Percentiles rank a stretch among this genome's conserved stretches.
phyloP scores from a whole-genome alignment of 2,329 filamentous ascomycete genomes.

The Epichloe gansuensis region DNA sequence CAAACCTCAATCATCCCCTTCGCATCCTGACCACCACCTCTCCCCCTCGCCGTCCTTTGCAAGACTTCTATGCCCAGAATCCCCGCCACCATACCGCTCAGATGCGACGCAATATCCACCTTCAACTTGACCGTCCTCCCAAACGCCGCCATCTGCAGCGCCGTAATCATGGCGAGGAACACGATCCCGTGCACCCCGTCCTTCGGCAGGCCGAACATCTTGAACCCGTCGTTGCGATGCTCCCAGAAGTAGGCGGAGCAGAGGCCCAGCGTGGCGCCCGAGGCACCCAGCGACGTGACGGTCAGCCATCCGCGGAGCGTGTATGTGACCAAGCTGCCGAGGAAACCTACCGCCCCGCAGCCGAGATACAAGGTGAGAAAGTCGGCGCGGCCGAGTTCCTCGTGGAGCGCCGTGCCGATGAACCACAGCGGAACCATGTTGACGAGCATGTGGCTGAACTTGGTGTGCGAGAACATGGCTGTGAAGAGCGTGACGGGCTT shows the following conservation, averaged over 20 bases:
- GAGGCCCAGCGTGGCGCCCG: slow-evolving; percentile 50
- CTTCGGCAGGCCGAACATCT: slow-evolving; percentile 43
- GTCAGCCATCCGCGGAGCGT: slow-evolving; percentile 32
- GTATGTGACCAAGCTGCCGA: slow-evolving; percentile 40
- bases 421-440: slow-evolving; percentile 57
- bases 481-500: slow-evolving; percentile 48
- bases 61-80: slow-evolving; percentile 26
- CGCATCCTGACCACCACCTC: slow-evolving; percentile 5
- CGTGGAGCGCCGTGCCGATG: slow-evolving; percentile 53
- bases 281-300: slow-evolving; percentile 50
- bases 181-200: slow-evolving; percentile 42
- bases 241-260: slow-evolving; percentile 49
- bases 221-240: slow-evolving; percentile 43
- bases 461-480: slow-evolving; percentile 57
- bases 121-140: slow-evolving; percentile 28
- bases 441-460: slow-evolving; percentile 41
- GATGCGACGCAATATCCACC: slow-evolving; percentile 39
- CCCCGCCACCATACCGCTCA: slow-evolving; percentile 38
- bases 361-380: slow-evolving; percentile 57
- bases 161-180: slow-evolving; percentile 37
- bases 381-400: slow-evolving; percentile 54
- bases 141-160: slow-evolving; percentile 35
- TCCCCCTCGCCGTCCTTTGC: slow-evolving; percentile 10
- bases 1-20: slow-evolving; percentile 9
- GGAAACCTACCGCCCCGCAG: slow-evolving; percentile 44